phyloP scores from a whole-genome alignment of 1,284 basidiomycete species.

The Cerioporus squamosus region DNA sequence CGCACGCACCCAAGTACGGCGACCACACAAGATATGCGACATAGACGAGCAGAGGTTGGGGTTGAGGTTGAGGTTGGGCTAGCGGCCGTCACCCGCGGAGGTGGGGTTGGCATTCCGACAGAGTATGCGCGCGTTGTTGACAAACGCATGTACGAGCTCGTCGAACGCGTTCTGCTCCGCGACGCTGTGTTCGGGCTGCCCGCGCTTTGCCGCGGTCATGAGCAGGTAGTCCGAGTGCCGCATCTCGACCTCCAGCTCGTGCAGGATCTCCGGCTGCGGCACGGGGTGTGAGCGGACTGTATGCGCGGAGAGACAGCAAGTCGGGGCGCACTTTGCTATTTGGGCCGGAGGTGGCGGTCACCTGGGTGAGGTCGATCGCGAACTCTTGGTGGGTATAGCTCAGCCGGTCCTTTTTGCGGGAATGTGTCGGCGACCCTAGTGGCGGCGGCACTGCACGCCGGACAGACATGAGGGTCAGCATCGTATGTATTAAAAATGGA shows the following conservation, averaged over 20 bases:
- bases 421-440: conserved; percentile 56
- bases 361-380: conserved; percentile 92
- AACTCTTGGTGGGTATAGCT: conserved; percentile 94
- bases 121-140: conserved; percentile 78
- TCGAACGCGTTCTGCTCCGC: conserved; percentile 75
- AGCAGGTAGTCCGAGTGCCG: conserved; percentile 64
- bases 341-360: conserved; percentile 57
- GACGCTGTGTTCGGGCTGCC: conserved; percentile 58
- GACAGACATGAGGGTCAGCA: no score
- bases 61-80: conserved; percentile 24
- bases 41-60: no score
- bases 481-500: no score
- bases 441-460: conserved; percentile 58
- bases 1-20: no score
- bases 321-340: conserved; percentile 49
- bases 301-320: conserved; percentile 1
- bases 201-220: conserved; percentile 59
- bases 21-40: no score
- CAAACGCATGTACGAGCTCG: conserved; percentile 81
- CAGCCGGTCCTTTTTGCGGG: conserved; percentile 87
- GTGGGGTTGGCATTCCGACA: conserved; percentile 61
- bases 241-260: conserved; percentile 78
- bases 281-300: conserved; percentile 9
- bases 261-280: conserved; percentile 60
- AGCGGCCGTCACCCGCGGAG: conserved; percentile 33